Evolutionary conservation across 2,329 filamentous ascomycete genomes (phyloP).

Genomic region (Cercospora zeae-maydis): DNA sequence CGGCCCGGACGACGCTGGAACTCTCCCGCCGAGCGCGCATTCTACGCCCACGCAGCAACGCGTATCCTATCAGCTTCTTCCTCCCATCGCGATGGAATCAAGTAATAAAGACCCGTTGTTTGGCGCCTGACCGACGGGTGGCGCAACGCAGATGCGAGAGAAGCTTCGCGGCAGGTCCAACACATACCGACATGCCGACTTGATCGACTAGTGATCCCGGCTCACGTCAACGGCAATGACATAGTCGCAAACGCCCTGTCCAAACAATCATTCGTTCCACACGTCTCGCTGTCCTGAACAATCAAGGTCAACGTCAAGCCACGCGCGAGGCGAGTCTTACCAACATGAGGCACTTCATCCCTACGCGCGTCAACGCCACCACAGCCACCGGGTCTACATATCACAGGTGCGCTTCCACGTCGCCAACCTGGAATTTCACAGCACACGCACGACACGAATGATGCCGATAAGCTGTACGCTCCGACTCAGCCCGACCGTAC

Average conservation of each 20-base stretch:
- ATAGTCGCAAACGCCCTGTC: not conserved
- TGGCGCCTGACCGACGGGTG: not conserved
- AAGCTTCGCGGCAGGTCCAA: not conserved
- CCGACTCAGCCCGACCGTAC: not conserved
- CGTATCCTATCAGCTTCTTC: not conserved
- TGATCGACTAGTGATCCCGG: not conserved
- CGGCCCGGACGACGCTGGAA: not conserved
- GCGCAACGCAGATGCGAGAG: not conserved
- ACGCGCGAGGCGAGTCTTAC: not conserved
- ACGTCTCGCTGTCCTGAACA: not conserved
- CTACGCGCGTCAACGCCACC: constrained; percentile 1
- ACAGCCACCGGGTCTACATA: constrained; percentile 8
- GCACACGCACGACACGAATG: not conserved
- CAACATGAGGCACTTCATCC: not conserved
- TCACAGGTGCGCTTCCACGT: not conserved
- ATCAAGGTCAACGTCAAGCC: constrained; percentile 2
- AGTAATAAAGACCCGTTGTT: not conserved
- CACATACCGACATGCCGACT: constrained; percentile 1
- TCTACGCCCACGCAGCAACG: not conserved
- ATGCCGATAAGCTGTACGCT: not conserved
- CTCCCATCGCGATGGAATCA: not conserved
- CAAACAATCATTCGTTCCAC: not conserved
- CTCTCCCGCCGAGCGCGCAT: constrained; percentile 1
- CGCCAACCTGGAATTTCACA: not conserved
- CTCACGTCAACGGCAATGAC: not conserved